These are phyloP conservation scores for Penicillium nucicola DNA, from an alignment of 495 filamentous ascomycete species.

Conservation along the genomic window DNA sequence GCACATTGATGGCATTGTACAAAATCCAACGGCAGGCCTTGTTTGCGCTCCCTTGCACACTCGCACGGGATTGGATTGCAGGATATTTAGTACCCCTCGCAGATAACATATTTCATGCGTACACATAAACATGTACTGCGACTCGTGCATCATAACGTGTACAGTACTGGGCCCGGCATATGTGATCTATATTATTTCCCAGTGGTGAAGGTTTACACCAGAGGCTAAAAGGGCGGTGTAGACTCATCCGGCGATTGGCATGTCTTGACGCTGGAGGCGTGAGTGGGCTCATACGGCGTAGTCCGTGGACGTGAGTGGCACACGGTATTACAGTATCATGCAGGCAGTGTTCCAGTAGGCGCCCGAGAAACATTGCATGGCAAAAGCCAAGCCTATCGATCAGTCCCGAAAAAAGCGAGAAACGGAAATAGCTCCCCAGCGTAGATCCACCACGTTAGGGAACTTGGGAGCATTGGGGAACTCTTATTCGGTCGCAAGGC, in stretches of 20 bases:
- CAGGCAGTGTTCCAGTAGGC: slow-evolving; percentile 9
- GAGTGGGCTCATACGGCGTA: too few species aligned
- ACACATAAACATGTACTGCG: slow-evolving; percentile 2
- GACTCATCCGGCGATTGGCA: too few species aligned
- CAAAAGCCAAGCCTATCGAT: not conserved
- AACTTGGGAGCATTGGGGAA: not conserved
- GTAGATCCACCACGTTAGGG: slow-evolving; percentile 5
- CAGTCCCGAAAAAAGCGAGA: not conserved
- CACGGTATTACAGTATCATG: slow-evolving; percentile 1
- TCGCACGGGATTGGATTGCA: slow-evolving; percentile 1
- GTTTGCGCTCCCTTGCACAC: slow-evolving; percentile 18
- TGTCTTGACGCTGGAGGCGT: too few species aligned
- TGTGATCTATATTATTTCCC: slow-evolving; percentile 1
- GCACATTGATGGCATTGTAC: slow-evolving; percentile 10
- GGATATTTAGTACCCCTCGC: slow-evolving; percentile 9
- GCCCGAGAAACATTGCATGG: slow-evolving; percentile 1
- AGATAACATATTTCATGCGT: slow-evolving; percentile 10
- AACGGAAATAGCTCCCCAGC: slow-evolving; percentile 2
- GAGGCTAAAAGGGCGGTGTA: slow-evolving; percentile 17
- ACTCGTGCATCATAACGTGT: slow-evolving; percentile 14
- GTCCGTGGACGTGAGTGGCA: too few species aligned
- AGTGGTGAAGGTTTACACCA: not conserved
- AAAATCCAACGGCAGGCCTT: slow-evolving; percentile 10
- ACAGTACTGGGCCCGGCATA: too few species aligned
- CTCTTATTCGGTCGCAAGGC: not conserved